Base-by-base conservation (phyloP, 2,329 filamentous ascomycete species). In the Fusarium buharicum region DNA sequence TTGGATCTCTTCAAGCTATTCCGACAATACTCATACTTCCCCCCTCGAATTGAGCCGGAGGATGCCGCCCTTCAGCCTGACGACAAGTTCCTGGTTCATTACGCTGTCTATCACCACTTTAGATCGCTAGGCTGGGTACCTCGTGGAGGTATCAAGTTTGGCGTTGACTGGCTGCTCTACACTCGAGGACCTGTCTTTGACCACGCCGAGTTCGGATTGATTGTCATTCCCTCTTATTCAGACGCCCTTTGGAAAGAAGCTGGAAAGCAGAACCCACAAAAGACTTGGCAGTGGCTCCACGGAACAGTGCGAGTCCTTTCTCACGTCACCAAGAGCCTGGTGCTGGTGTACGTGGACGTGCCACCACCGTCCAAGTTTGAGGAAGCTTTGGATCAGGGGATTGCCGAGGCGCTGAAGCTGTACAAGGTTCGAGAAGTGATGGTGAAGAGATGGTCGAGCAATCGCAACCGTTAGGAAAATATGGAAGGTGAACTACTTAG, bases 111-210 rank as follows among this genome's bases (percentile, higher is more conserved):
- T 74, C 95, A 99, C 73, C 94, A 99, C 74, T 99, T 97, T 78
- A 90, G 95, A 33, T 96, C 93, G 1, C 82, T 98, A 0, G 95
- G 95, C 20, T 99, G 95, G 94, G 92, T 97, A 1, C 90, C 96
- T 1, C 89, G 96, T 13, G 88, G 91, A 6, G 96, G 95, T 31
- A 89, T 96, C 73, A 99, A 99, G 73, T 99, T 99, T 69, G 92
- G 91, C 18, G 91, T 93, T 10, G 95, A 99, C 75, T 97, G 92
- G 80, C 80, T 99, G n/a, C 84, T 99, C 8, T 99, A 99, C 77
- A 89, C 92, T 53, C 89, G 93, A 17, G 95, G 95, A 0, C 95
- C 95, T 0, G 94, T 95, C 0, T 98, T 99, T 74, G 88, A 92
- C 18, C 95, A 99, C 73, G 95, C 95, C 18, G 93, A 98, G 72